phyloP scores from a whole-genome alignment of 2,329 filamentous ascomycete genomes.

The Verruconis gallopava region DNA sequence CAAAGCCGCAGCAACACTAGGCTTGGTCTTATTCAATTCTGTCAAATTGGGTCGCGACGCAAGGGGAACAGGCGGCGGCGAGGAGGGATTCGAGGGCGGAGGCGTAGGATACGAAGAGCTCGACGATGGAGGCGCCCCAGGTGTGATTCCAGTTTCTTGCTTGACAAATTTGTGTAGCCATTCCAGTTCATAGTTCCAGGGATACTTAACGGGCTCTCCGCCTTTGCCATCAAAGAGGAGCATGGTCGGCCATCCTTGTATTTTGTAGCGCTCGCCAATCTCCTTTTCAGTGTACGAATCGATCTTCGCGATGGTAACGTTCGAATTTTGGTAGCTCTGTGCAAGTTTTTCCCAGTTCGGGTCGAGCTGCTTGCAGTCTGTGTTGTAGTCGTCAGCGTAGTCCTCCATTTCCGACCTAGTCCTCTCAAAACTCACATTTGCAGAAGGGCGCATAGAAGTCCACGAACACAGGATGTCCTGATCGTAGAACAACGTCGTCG shows the following conservation, averaged over 20 bases:
- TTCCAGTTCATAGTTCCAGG: conserved; percentile 60
- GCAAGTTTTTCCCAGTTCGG: conserved; percentile 84
- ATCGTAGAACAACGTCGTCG: conserved; percentile 75
- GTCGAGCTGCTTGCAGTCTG: conserved; percentile 93
- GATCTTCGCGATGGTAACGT: conserved; percentile 84
- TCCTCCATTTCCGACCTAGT: conserved; percentile 50
- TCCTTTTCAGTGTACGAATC: conserved; percentile 85
- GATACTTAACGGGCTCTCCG: conserved; percentile 57
- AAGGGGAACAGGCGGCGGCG: conserved; percentile 40
- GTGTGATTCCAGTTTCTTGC: conserved; percentile 57
- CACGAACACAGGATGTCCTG: conserved; percentile 87
- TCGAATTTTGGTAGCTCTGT: conserved; percentile 64
- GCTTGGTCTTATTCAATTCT: conserved; percentile 41
- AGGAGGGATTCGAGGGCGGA: conserved; percentile 10
- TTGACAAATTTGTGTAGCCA: conserved; percentile 68
- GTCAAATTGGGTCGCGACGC: conserved; percentile 45
- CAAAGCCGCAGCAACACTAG: conserved; percentile 16
- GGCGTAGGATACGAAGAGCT: not conserved
- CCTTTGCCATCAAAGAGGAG: conserved; percentile 90
- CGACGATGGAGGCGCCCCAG: not conserved
- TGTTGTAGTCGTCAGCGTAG: conserved; percentile 3
- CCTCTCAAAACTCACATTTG: conserved; percentile 74
- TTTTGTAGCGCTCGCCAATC: conserved; percentile 59
- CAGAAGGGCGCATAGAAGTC: conserved; percentile 99
- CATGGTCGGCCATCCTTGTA: conserved; percentile 88